phyloP scores from a whole-genome alignment of 2,329 filamentous ascomycete genomes.

The Blastomyces silverae region DNA sequence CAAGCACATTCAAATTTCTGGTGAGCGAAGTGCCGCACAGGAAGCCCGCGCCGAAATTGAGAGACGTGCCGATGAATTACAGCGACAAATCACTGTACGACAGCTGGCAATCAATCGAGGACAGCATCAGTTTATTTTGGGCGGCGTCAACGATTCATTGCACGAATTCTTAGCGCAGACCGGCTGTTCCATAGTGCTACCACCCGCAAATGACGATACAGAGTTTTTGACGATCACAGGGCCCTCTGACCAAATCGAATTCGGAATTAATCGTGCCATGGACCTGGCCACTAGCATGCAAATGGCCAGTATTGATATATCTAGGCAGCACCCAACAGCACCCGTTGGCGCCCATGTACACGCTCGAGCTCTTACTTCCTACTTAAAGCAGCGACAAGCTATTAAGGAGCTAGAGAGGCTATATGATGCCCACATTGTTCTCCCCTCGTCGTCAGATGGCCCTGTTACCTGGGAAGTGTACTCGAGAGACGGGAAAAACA shows the following conservation, averaged over 20 bases:
- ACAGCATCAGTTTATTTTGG: slow-evolving; percentile 91
- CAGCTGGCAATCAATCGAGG: slow-evolving; percentile 77
- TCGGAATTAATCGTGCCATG: slow-evolving; percentile 75
- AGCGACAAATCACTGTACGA: slow-evolving; percentile 66
- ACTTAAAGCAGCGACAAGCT: slow-evolving; percentile 73
- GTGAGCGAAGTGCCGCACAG: slow-evolving; percentile 76
- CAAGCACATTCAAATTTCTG: slow-evolving; percentile 75
- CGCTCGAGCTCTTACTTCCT: slow-evolving; percentile 78
- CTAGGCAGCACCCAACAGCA: slow-evolving; percentile 67
- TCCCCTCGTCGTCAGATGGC: slow-evolving; percentile 59
- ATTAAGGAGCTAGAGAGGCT: slow-evolving; percentile 73
- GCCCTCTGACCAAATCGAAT: slow-evolving; percentile 63
- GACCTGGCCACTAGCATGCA: slow-evolving; percentile 84
- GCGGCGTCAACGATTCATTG: slow-evolving; percentile 68
- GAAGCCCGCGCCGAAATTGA: slow-evolving; percentile 75
- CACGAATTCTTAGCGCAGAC: slow-evolving; percentile 87
- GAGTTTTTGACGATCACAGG: slow-evolving; percentile 82
- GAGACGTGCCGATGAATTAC: slow-evolving; percentile 66
- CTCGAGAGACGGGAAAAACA: slow-evolving; percentile 75
- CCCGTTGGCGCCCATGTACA: slow-evolving; percentile 67
- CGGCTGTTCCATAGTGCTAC: slow-evolving; percentile 80
- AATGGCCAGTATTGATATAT: slow-evolving; percentile 73
- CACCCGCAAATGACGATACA: slow-evolving; percentile 66
- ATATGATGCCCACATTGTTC: slow-evolving; percentile 81
- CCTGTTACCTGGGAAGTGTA: slow-evolving; percentile 82